These are phyloP conservation scores for Sporothrix humicola DNA, from an alignment of 2,329 filamentous ascomycete species.

Conservation along the genomic window DNA sequence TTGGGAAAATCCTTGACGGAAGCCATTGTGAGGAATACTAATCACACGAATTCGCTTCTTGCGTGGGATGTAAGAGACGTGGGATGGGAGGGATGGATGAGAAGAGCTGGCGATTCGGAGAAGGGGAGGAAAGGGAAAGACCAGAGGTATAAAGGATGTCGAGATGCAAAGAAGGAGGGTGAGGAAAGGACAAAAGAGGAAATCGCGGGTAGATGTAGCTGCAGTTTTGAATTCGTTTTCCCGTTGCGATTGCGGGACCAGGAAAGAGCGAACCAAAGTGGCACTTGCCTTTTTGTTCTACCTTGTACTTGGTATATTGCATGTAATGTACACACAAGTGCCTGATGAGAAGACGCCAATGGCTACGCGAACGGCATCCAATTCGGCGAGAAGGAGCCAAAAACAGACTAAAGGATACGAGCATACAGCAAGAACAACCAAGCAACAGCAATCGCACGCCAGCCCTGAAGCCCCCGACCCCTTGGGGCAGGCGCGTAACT, in stretches of 20 bases:
- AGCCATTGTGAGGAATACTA: slow-evolving; percentile 47
- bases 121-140: not conserved
- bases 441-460: not conserved
- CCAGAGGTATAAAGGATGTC: slow-evolving; percentile 27
- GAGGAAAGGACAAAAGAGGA: slow-evolving; percentile 21
- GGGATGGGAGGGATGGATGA: not conserved
- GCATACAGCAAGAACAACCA: slow-evolving; percentile 6
- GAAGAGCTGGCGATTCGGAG: not conserved
- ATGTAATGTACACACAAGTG: not conserved
- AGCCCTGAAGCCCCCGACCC: not conserved
- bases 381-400: not conserved
- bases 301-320: not conserved
- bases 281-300: slow-evolving; percentile 15
- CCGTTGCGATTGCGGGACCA: not conserved
- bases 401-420: not conserved
- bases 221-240: not conserved
- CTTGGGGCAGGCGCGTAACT: slow-evolving; percentile 11
- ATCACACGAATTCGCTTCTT: not conserved
- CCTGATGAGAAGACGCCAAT: not conserved
- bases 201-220: slow-evolving; percentile 30
- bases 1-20: slow-evolving; percentile 68
- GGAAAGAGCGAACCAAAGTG: slow-evolving; percentile 7
- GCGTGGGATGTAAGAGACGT: not conserved
- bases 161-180: not conserved
- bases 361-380: not conserved